phyloP scores from a whole-genome alignment of 176 grass and related monocot species.

The Themeda triandra region DNA sequence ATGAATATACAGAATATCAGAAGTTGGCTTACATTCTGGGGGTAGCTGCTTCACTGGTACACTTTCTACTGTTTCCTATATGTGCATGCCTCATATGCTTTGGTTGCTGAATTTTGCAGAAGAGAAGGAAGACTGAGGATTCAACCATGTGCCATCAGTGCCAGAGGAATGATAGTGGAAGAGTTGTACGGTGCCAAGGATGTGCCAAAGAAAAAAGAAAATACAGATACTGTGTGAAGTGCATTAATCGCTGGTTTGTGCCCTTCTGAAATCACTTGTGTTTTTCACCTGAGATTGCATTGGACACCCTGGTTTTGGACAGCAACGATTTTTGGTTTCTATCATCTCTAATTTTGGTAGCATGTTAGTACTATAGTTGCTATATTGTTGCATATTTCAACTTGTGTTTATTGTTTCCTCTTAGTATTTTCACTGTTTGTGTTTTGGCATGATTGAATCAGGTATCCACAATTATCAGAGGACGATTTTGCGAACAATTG shows the following conservation, averaged over 20 bases:
- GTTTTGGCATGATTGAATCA: too few species aligned
- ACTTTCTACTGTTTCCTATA: background rate
- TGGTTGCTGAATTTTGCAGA: constrained; percentile 14
- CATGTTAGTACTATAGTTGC: background rate
- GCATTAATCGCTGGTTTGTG: constrained; percentile 67
- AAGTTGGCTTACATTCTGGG: background rate
- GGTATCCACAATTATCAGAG: too few species aligned
- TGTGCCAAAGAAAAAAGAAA: background rate
- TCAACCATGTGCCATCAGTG: background rate
- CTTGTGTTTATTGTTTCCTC: too few species aligned
- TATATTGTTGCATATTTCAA: background rate
- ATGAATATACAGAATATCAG: background rate
- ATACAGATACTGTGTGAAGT: constrained; percentile 55
- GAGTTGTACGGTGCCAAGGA: constrained; percentile 44
- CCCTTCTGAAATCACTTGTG: background rate
- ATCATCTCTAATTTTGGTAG: background rate
- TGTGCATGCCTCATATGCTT: background rate
- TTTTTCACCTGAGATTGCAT: background rate
- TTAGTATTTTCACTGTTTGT: too few species aligned
- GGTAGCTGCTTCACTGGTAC: background rate
- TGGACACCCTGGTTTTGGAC: too few species aligned
- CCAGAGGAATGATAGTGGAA: constrained; percentile 58
- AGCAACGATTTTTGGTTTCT: too few species aligned
- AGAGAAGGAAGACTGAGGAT: background rate
- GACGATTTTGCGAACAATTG: too few species aligned